Evolutionary conservation across 2,329 filamentous ascomycete genomes (phyloP), one percentile per base, ranked within the genome.

Genomic region (Herpotrichia juniperi): DNA sequence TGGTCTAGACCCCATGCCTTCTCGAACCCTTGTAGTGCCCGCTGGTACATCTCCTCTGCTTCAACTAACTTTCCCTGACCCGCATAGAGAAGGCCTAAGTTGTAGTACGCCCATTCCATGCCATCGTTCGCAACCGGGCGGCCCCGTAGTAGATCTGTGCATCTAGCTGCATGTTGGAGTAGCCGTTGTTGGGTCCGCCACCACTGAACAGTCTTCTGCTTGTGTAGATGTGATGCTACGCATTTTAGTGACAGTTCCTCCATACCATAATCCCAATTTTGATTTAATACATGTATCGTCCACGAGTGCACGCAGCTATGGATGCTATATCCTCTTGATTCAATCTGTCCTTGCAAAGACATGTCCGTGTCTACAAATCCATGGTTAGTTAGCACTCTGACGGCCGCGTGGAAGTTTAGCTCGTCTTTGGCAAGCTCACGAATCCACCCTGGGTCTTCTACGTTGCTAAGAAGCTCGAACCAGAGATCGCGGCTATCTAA

Each of bases 11-110:
- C 53, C 17, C 39, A 45, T 47, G 40, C 50, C 37, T n/a, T 42
- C 37, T 42, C 37, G 9, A 21, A 8, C 7, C 54, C 42, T 51
- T 57, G 46, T 24, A 57, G 54, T 25, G 51, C 54, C 24, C 48
- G 47, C 37, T 25, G 19, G 34, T 54, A 46, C 44, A 48, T 48
- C 46, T 48, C 26, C 46, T 48, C 46, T 17, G 46, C 46, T 8
- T 48, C 93, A 63, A 92, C 88, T 12, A 97, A 80, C 74, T 90
- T 92, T 44, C 91, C 89, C 1, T 97, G 80, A 64, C 97, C 6
- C 5, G 37, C 10, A 19, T 7, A 42, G 9, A 42, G 8, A 24
- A 21, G 24, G 21, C 37, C 37, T 8, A 42, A n/a, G 19, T 5
- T 7, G 24, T 42, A 21, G 5, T 21, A 11, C 21, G 37, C 37